Evolutionary conservation across 345 rosid genomes (phyloP).

Genomic region (Murraya paniculata): DNA sequence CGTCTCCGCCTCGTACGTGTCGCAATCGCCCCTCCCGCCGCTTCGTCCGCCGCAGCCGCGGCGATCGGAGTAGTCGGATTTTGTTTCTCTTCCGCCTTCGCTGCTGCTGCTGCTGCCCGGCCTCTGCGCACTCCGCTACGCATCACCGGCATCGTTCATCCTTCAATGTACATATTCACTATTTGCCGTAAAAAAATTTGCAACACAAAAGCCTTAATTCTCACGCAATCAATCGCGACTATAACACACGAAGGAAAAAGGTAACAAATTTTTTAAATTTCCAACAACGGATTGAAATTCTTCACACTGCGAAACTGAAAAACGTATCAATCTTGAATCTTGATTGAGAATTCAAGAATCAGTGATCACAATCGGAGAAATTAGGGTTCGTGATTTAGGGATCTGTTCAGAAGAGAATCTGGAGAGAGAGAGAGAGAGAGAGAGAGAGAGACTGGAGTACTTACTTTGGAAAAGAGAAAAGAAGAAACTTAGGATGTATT

Average conservation of each 20-base stretch:
- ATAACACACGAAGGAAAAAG: not conserved
- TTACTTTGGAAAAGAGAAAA: not conserved
- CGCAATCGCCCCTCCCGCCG: conserved; percentile 49
- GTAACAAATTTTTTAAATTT: not conserved
- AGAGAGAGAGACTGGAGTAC: not conserved
- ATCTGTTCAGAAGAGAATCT: not conserved
- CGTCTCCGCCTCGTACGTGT: conserved; percentile 55
- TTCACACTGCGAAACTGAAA: not conserved
- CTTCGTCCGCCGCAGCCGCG: conserved; percentile 30
- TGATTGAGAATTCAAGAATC: not conserved
- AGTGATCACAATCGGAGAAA: not conserved
- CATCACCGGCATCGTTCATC: conserved; percentile 73
- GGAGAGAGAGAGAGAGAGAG: not conserved
- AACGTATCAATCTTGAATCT: not conserved
- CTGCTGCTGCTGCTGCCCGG: conserved; percentile 32
- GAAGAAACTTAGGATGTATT: not conserved
- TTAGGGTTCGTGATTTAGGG: conserved; percentile 14
- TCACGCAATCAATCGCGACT: conserved; percentile 10
- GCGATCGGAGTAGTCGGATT: conserved; percentile 25
- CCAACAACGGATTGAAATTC: not conserved
- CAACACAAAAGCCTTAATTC: not conserved
- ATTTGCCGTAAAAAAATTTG: not conserved
- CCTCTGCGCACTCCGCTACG: conserved; percentile 67
- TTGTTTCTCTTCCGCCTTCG: not conserved
- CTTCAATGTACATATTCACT: conserved; percentile 28